Percentiles rank a stretch among this genome's conserved stretches.
Conservation (phyloP, 345 rosid genomes). For the Salix arbutifolia region DNA sequence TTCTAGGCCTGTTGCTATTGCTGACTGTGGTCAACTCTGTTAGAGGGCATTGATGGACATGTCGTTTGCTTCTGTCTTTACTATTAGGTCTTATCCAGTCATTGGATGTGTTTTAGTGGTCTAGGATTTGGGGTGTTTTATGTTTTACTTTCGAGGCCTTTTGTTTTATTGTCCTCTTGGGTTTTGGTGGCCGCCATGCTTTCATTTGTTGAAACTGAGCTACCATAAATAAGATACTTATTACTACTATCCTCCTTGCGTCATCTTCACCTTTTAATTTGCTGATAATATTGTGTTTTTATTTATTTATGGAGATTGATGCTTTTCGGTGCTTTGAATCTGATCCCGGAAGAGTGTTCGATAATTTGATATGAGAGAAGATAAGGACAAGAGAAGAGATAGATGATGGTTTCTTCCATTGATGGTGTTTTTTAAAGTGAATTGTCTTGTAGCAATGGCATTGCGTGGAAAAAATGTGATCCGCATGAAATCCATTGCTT, state of each 20-base stretch:
- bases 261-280: not conserved
- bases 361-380: not conserved
- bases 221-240: constrained; percentile 27
- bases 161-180: not conserved
- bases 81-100: not conserved
- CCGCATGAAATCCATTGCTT: not conserved
- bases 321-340: not conserved
- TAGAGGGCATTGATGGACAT: not conserved
- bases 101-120: not conserved
- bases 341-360: too few relatives aligned
- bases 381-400: not conserved
- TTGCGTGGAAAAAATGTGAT: not conserved
- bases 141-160: not conserved
- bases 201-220: constrained; percentile 10
- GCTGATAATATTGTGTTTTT: not conserved
- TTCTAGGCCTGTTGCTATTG: constrained; percentile 10
- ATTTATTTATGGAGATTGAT: not conserved
- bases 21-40: constrained; percentile 22
- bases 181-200: constrained; percentile 5
- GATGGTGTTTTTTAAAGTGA: not conserved
- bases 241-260: not conserved
- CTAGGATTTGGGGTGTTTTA: not conserved
- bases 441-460: not conserved
- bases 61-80: not conserved
- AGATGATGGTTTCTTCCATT: not conserved